Percentiles rank a stretch among this genome's conserved stretches.
phyloP scores from a whole-genome alignment of 2,329 filamentous ascomycete species.

The Epichloe aotearoae region DNA sequence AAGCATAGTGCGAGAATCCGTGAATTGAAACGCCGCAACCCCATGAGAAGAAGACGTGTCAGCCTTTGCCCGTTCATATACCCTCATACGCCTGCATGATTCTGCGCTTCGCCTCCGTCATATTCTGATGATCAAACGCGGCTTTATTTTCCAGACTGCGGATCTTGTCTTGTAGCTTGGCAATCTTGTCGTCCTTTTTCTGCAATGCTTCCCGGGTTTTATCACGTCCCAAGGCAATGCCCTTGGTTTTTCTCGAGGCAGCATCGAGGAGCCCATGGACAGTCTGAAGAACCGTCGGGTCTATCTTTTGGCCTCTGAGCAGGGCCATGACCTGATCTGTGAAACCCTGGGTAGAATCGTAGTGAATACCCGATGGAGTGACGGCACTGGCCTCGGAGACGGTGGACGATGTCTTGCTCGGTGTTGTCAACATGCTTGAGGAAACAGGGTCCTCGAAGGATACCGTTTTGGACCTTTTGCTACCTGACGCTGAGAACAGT shows the following conservation, averaged over 20 bases:
- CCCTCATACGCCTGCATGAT: slow-evolving; percentile 25
- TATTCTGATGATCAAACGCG: slow-evolving; percentile 16
- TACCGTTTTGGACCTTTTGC: slow-evolving; percentile 21
- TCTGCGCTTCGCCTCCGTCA: slow-evolving; percentile 24
- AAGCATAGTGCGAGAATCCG: no score
- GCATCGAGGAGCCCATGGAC: slow-evolving; percentile 35
- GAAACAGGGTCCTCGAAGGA: slow-evolving; percentile 15
- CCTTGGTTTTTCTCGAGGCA: slow-evolving; percentile 45
- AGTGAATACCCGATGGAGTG: slow-evolving; percentile 8
- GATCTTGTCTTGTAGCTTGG: slow-evolving; percentile 23
- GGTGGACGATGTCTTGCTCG: neutral
- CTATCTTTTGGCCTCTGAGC: slow-evolving; percentile 30
- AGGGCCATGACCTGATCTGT: slow-evolving; percentile 36
- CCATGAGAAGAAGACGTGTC: no score
- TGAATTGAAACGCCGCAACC: no score
- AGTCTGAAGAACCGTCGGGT: slow-evolving; percentile 19
- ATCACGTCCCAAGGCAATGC: slow-evolving; percentile 52
- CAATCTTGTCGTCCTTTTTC: slow-evolving; percentile 40
- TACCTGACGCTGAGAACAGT: slow-evolving; percentile 19
- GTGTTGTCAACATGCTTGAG: neutral
- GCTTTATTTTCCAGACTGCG: slow-evolving; percentile 26
- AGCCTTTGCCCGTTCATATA: slow-evolving; percentile 16
- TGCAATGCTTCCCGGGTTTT: slow-evolving; percentile 48
- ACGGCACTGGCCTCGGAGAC: neutral
- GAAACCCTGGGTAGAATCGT: slow-evolving; percentile 19